These are phyloP conservation scores for Gamarada debralockiae DNA, from an alignment of 495 filamentous ascomycete species.

Conservation along the genomic window DNA sequence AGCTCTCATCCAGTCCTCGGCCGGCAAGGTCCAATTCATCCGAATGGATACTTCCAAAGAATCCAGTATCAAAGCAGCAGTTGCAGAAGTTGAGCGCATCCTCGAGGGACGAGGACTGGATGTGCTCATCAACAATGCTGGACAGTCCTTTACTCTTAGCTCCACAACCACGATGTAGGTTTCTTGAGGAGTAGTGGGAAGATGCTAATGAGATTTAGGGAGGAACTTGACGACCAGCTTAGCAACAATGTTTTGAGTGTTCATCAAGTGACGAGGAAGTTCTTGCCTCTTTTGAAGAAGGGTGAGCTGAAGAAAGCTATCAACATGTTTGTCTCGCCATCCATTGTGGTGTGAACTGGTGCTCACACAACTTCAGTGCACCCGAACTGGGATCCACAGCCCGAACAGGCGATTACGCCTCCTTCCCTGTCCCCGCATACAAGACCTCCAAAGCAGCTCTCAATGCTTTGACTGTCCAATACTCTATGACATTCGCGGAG, in stretches of 20 bases:
- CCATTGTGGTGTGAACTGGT: not conserved
- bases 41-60: conserved; percentile 30
- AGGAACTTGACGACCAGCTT: conserved; percentile 35
- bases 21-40: conserved; percentile 28
- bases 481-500: conserved; percentile 34
- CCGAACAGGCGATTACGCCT: conserved; percentile 17
- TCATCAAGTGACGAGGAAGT: too few relatives aligned
- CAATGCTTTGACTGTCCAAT: conserved; percentile 47
- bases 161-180: not conserved
- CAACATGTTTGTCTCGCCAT: conserved; percentile 36
- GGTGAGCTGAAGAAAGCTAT: conserved; percentile 40
- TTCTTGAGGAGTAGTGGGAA: conserved; percentile 9
- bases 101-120: conserved; percentile 33
- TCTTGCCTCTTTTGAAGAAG: too few relatives aligned
- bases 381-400: conserved; percentile 42
- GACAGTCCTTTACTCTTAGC: conserved; percentile 1
- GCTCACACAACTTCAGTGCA: conserved; percentile 22
- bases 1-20: conserved; percentile 21
- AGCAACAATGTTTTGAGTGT: too few relatives aligned
- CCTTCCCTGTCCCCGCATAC: conserved; percentile 37
- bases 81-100: conserved; percentile 23
- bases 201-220: conserved; percentile 19
- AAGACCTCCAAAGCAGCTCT: conserved; percentile 49
- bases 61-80: conserved; percentile 27
- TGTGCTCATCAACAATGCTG: conserved; percentile 41